phyloP scores from a whole-genome alignment of 371 early-diverging fungal genomes.

The Ordospora pajunii region DNA sequence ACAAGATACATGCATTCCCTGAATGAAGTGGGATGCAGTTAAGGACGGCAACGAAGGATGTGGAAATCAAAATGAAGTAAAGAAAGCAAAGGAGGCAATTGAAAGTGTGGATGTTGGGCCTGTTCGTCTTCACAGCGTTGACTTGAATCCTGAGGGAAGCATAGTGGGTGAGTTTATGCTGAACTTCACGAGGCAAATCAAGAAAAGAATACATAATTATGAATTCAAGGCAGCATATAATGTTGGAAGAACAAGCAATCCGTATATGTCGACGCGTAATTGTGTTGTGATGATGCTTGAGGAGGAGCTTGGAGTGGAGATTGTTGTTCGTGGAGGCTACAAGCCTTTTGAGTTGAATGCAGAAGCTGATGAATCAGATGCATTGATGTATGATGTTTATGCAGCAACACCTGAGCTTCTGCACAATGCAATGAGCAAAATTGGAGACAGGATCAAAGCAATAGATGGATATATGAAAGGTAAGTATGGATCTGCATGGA shows the following conservation, averaged over 20 bases:
- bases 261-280: conserved; percentile 1
- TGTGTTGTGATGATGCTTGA: conserved; percentile 5
- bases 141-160: not conserved
- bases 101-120: not conserved
- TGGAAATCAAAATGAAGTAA: not conserved
- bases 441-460: not conserved
- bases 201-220: conserved; percentile 8
- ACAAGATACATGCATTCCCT: not conserved
- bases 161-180: not conserved
- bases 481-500: not conserved
- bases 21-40: not conserved
- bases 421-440: not conserved
- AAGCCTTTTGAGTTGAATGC: not conserved
- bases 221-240: not conserved
- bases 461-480: no score
- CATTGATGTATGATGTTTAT: not conserved
- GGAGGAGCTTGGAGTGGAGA: conserved; percentile 13
- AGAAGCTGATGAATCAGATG: not conserved
- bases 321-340: not conserved
- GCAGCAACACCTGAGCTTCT: not conserved
- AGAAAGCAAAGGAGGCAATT: not conserved
- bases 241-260: not conserved
- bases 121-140: not conserved
- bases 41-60: not conserved
- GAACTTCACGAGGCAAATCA: conserved; percentile 1